Evolutionary conservation across 2,329 filamentous ascomycete species (phyloP).

Genomic region (Fusarium aywerte): DNA sequence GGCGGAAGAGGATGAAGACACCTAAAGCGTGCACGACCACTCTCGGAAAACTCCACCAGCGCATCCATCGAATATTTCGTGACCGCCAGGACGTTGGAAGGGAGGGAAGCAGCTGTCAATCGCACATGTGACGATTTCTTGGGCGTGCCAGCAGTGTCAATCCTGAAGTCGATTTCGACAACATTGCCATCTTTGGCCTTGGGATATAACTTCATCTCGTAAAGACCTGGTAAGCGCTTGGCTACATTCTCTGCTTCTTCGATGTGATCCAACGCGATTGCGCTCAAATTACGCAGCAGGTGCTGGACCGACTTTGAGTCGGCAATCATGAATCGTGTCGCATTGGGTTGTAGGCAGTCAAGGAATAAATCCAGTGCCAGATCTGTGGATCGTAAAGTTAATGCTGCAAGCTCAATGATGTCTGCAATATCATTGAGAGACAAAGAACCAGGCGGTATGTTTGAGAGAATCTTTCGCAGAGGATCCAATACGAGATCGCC

Average conservation of each 20-base stretch:
- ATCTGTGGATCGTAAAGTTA: slow-evolving; percentile 25
- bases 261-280: slow-evolving; percentile 55
- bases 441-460: not conserved
- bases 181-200: not conserved
- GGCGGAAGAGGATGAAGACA: slow-evolving; percentile 54
- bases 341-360: slow-evolving; percentile 46
- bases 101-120: slow-evolving; percentile 7
- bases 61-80: slow-evolving; percentile 53
- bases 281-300: slow-evolving; percentile 50
- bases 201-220: not conserved
- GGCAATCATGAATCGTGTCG: slow-evolving; percentile 45
- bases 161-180: slow-evolving; percentile 21
- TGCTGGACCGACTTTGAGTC: slow-evolving; percentile 38
- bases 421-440: not conserved
- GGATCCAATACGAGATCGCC: slow-evolving; percentile 19
- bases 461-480: slow-evolving; percentile 13
- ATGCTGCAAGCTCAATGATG: slow-evolving; percentile 19
- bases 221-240: not conserved
- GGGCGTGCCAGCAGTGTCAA: slow-evolving; percentile 1
- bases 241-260: slow-evolving; percentile 45
- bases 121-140: slow-evolving; percentile 18
- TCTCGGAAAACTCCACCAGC: slow-evolving; percentile 45
- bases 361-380: slow-evolving; percentile 29
- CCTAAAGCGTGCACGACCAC: slow-evolving; percentile 48
- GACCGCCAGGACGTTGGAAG: slow-evolving; percentile 18